Percentiles rank a stretch among this genome's conserved stretches.
Evolutionary conservation across 2,329 filamentous ascomycete species (phyloP).

Genomic region (Chaetomium globosum): DNA sequence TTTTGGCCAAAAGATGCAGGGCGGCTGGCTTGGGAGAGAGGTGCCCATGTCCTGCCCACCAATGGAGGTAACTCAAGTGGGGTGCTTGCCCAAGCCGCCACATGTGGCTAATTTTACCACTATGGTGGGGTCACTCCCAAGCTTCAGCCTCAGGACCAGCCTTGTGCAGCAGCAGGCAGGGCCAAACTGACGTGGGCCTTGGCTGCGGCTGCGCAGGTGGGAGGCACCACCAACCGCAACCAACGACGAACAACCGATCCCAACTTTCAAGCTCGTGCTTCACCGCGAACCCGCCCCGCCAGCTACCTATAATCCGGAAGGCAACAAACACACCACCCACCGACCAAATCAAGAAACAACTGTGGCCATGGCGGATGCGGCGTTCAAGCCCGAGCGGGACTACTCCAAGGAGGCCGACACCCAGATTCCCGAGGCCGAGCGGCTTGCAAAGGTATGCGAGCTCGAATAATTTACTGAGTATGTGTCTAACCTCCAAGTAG

Average conservation of each 20-base stretch:
- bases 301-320: not conserved
- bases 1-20: too few relatives aligned
- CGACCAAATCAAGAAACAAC: not conserved
- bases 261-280: conserved; percentile 1
- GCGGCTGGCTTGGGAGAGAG: too few relatives aligned
- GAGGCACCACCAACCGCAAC: conserved; percentile 4
- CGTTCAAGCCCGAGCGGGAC: conserved; percentile 96
- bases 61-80: not conserved
- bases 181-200: conserved; percentile 27
- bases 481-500: conserved; percentile 44
- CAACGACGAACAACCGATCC: conserved; percentile 4
- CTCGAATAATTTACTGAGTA: too few relatives aligned
- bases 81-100: conserved; percentile 11
- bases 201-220: conserved; percentile 2
- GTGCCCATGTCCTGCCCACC: too few relatives aligned
- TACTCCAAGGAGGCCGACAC: conserved; percentile 95
- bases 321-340: not conserved
- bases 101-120: conserved; percentile 11
- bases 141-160: conserved; percentile 24
- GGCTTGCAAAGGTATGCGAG: conserved; percentile 76
- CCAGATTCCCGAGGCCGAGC: conserved; percentile 85
- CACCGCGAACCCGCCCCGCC: not conserved
- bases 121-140: conserved; percentile 13
- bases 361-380: conserved; percentile 74
- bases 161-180: conserved; percentile 26